Evolutionary conservation across 345 rosid species (phyloP).

Genomic region (Jatropha curcas): DNA sequence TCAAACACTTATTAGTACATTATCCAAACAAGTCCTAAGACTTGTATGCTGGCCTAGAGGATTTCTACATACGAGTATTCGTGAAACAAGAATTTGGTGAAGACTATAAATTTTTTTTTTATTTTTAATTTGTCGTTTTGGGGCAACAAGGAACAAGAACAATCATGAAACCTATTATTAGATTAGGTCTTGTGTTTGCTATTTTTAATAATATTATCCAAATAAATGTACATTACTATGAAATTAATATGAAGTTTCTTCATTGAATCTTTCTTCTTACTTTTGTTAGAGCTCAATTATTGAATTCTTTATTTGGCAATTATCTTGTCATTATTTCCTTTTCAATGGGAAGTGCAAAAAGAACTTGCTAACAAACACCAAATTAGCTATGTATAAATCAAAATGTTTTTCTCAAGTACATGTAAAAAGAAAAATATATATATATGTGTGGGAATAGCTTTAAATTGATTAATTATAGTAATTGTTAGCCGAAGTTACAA

Average conservation of each 20-base stretch:
- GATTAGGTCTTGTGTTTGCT: not conserved
- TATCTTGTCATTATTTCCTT: not conserved
- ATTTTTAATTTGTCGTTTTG: not conserved
- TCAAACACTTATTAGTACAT: not conserved
- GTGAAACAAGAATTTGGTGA: too few relatives aligned
- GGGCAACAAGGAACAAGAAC: not conserved
- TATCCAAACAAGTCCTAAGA: not conserved
- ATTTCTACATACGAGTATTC: too few relatives aligned
- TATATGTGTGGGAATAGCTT: too few relatives aligned
- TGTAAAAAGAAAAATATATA: too few relatives aligned
- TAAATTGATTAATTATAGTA: too few relatives aligned
- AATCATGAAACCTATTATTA: not conserved
- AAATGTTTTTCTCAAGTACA: too few relatives aligned
- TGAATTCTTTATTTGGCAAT: not conserved
- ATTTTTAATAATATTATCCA: not conserved
- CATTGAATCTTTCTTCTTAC: conserved; percentile 4
- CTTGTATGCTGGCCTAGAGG: too few relatives aligned
- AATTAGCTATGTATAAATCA: too few relatives aligned
- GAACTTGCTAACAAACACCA: too few relatives aligned
- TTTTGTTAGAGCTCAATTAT: not conserved
- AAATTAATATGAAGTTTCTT: conserved; percentile 13
- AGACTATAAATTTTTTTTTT: too few relatives aligned
- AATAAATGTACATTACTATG: not conserved
- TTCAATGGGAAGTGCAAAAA: too few relatives aligned
- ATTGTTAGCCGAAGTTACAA: too few relatives aligned